Evolutionary conservation across 2,329 filamentous ascomycete genomes (phyloP), one percentile per base, ranked within the genome.

Genomic region (Curvularia hawaiiensis): DNA sequence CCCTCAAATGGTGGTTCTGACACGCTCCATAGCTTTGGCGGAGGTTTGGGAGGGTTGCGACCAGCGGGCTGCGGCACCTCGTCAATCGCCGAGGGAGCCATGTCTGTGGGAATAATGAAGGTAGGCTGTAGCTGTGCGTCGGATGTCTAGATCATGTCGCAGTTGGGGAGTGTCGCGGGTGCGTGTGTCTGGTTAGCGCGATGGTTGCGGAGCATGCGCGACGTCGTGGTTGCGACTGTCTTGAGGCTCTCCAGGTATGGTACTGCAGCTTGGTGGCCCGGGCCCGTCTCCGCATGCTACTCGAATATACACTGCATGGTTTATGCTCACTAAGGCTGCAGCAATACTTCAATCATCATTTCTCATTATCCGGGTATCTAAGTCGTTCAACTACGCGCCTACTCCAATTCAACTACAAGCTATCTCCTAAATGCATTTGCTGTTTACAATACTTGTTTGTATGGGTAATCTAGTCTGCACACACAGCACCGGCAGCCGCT

Each of bases 1-100:
- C 85, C 85, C 66, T 82, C 82, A 73, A 88, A 88, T 2, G 85
- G 85, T 47, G 83, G 85, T 35, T 88, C 86, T 57, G 78, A 81
- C 56, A 83, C 79, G 60, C 76, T 75, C 75, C 82, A 85, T 56
- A 84, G 74, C 62, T 80, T 80, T 31, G 75, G 84, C 41, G 80
- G 78, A 59, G 83, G 80, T 68, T 85, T 86, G 62, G 81, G 80
- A 33, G 79, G 79, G 63, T 82, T 79, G 74, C 78, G 78, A 62
- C 79, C 77, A 45, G 78, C 73, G 30, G 77, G 59, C 30, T 57
- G 65, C 65, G 78, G 76, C 69, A 74, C 68, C 62, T 79, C 72
- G 58, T 74, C 70, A 40, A 64, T 71, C n/a, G 69, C 69, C 28
- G 73, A 74, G 44, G 73, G 73, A n/a, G 73, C 72, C 75, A 77